These are phyloP conservation scores for Cochlearia excelsa DNA, from an alignment of 345 rosid species.

Conservation along the genomic window DNA sequence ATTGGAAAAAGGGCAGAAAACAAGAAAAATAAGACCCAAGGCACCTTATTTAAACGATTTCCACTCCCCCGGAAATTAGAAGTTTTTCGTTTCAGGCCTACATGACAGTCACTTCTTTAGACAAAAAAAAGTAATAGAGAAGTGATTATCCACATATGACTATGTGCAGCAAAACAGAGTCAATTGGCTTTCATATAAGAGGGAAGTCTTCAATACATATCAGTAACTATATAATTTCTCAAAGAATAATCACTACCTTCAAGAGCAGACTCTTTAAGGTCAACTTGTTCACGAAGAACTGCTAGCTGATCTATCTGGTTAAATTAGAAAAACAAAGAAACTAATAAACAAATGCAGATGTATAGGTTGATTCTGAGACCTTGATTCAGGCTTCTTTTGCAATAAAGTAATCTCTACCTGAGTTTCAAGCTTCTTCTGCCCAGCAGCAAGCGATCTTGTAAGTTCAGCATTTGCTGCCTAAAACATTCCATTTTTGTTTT, in stretches of 20 bases:
- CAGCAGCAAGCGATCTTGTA: constrained; percentile 72
- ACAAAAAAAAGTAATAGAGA: background rate
- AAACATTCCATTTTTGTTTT: constrained; percentile 31
- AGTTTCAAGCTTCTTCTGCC: constrained; percentile 77
- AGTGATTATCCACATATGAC: constrained; percentile 5
- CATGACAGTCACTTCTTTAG: constrained; percentile 31
- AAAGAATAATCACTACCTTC: constrained; percentile 54
- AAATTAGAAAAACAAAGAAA: constrained; percentile 25
- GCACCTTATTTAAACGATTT: constrained; percentile 51
- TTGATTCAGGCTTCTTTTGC: background rate
- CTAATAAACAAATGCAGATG: constrained; percentile 14
- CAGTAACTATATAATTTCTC: constrained; percentile 1
- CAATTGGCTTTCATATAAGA: constrained; percentile 15
- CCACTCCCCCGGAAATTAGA: constrained; percentile 43
- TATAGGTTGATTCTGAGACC: constrained; percentile 1
- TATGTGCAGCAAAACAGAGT: constrained; percentile 8
- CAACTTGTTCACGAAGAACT: constrained; percentile 62
- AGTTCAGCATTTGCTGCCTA: constrained; percentile 90
- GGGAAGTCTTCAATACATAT: constrained; percentile 3
- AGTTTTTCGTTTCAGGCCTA: constrained; percentile 66
- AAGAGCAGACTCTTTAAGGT: constrained; percentile 63
- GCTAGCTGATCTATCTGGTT: constrained; percentile 68
- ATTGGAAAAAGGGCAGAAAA: background rate
- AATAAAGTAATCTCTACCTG: constrained; percentile 52
- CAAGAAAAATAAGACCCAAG: constrained; percentile 22